Evolutionary conservation across 2,329 filamentous ascomycete species (phyloP).

Genomic region (Diaporthe destruens): DNA sequence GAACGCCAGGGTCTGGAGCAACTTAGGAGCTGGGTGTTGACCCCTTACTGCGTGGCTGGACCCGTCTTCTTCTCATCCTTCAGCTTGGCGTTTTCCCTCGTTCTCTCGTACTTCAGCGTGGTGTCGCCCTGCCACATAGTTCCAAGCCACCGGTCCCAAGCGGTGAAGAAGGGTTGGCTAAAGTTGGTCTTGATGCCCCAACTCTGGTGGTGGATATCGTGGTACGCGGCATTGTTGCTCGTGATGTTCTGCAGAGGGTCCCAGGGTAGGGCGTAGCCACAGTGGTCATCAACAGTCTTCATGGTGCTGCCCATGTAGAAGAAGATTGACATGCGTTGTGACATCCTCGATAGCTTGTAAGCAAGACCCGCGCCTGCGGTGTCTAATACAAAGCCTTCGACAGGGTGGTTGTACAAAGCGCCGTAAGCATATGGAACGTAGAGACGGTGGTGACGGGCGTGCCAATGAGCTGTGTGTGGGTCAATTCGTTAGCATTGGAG

Average conservation of each 20-base stretch:
- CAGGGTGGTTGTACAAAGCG: constrained; percentile 94
- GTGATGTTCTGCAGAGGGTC: constrained; percentile 93
- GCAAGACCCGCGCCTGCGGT: constrained; percentile 87
- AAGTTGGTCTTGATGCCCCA: constrained; percentile 99
- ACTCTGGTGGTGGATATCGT: constrained; percentile 98
- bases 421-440: constrained; percentile 99
- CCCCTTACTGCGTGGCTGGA: constrained; percentile 39
- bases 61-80: constrained; percentile 55
- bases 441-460: constrained; percentile 94
- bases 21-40: neutral
- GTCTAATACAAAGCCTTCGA: constrained; percentile 94
- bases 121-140: constrained; percentile 84
- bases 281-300: constrained; percentile 98
- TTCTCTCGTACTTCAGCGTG: constrained; percentile 56
- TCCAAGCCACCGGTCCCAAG: constrained; percentile 87
- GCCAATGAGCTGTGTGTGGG: constrained; percentile 79
- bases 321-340: constrained; percentile 85
- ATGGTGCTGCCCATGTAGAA: constrained; percentile 92
- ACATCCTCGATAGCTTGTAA: constrained; percentile 86
- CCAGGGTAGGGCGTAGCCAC: constrained; percentile 95
- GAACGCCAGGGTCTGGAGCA: neutral
- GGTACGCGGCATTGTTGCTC: constrained; percentile 95
- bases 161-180: constrained; percentile 92
- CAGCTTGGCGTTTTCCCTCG: constrained; percentile 50
- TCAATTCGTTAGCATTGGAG: constrained; percentile 43